Conservation (phyloP, 352 stramenopile genomes). For the Phytophthora pluvialis region DNA sequence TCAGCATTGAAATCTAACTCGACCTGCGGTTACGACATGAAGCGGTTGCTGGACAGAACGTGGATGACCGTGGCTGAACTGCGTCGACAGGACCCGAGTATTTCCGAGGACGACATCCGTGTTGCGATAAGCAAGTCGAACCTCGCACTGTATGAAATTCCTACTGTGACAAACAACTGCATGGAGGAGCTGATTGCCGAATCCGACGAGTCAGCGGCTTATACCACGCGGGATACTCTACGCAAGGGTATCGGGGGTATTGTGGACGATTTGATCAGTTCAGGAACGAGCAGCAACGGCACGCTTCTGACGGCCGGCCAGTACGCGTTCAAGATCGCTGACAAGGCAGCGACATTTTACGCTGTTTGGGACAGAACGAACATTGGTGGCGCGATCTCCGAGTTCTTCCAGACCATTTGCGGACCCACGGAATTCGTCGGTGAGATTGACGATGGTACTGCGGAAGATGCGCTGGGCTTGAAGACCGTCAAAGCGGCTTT, state of each 20-base stretch:
- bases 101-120: conserved; percentile 41
- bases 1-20: conserved; percentile 35
- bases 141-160: conserved; percentile 57
- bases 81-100: conserved; percentile 31
- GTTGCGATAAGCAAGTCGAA: conserved; percentile 43
- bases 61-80: conserved; percentile 43
- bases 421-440: conserved; percentile 53
- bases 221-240: conserved; percentile 47
- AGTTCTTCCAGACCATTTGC: conserved; percentile 65
- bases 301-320: conserved; percentile 39
- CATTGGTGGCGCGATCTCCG: conserved; percentile 44
- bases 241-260: conserved; percentile 53
- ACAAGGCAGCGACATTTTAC: conserved; percentile 52
- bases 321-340: conserved; percentile 49
- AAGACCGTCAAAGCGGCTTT: conserved; percentile 50
- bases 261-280: conserved; percentile 53
- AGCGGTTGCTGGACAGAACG: conserved; percentile 36
- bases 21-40: conserved; percentile 44
- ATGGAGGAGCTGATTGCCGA: conserved; percentile 45
- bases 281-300: conserved; percentile 45
- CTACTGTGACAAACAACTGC: conserved; percentile 50
- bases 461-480: conserved; percentile 50
- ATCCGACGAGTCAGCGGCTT: conserved; percentile 29
- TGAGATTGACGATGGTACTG: conserved; percentile 54
- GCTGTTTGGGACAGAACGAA: conserved; percentile 54